phyloP scores from a whole-genome alignment of 2,329 filamentous ascomycete genomes.

The Plenodomus lindquistii region DNA sequence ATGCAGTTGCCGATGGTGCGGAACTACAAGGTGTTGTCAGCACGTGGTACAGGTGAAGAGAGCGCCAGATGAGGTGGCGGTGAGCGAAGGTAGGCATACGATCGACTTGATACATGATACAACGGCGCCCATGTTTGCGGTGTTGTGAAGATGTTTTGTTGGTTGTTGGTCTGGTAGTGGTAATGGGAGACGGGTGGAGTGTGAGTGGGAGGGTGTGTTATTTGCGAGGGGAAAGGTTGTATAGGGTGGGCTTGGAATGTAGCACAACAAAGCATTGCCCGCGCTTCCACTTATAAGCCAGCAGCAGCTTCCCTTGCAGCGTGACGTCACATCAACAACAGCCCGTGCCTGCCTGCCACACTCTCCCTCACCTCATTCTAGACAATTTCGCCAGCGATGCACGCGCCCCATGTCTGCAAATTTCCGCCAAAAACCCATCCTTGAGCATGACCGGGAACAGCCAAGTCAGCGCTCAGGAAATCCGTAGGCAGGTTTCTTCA shows the following conservation, averaged over 20 bases:
- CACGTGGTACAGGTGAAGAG: conserved; percentile 16
- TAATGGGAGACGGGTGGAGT: not conserved
- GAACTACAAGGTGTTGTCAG: conserved; percentile 35
- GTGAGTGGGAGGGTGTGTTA: not conserved
- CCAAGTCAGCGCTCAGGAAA: conserved; percentile 6
- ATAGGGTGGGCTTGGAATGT: not conserved
- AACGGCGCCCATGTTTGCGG: conserved; percentile 74
- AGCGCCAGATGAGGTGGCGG: not conserved
- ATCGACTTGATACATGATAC: conserved; percentile 62
- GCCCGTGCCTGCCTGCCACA: conserved; percentile 8
- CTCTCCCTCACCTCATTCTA: not conserved
- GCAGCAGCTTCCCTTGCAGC: not conserved
- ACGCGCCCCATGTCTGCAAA: not conserved
- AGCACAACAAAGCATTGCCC: conserved; percentile 54
- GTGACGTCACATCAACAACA: conserved; percentile 10
- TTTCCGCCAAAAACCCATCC: conserved; percentile 2
- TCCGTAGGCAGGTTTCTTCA: conserved; percentile 6
- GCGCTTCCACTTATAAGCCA: conserved; percentile 44
- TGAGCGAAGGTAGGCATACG: conserved; percentile 59
- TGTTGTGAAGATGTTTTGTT: conserved; percentile 14
- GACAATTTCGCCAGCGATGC: not conserved
- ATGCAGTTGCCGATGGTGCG: conserved; percentile 52
- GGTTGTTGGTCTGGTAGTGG: not conserved
- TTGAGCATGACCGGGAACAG: conserved; percentile 6
- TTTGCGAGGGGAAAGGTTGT: not conserved